phyloP scores from a whole-genome alignment of 805 yeast species.

The Naumovozyma castellii region DNA sequence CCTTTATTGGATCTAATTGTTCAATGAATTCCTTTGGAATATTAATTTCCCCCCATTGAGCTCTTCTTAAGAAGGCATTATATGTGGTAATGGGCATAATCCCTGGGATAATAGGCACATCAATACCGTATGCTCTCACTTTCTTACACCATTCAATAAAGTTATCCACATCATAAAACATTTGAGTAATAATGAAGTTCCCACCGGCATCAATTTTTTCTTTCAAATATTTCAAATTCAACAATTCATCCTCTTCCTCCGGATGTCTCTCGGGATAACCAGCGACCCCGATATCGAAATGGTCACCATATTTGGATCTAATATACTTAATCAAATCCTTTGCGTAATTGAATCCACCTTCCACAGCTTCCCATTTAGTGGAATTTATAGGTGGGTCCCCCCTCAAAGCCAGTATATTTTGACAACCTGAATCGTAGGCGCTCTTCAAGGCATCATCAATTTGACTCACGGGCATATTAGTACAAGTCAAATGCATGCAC shows the following conservation, averaged over 20 bases:
- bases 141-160: conserved; percentile 74
- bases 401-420: conserved; percentile 84
- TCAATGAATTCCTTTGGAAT: conserved; percentile 68
- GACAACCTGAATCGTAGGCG: conserved; percentile 89
- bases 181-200: conserved; percentile 86
- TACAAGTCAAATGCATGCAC: conserved; percentile 96
- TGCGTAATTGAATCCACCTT: conserved; percentile 77
- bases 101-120: conserved; percentile 89
- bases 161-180: conserved; percentile 89
- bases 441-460: conserved; percentile 78
- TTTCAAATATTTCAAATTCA: conserved; percentile 52
- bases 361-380: conserved; percentile 37
- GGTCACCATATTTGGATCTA: conserved; percentile 66
- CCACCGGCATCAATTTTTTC: conserved; percentile 94
- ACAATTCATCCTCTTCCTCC: conserved; percentile 52
- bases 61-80: conserved; percentile 85
- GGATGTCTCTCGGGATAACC: conserved; percentile 98
- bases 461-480: conserved; percentile 76
- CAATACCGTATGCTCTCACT: conserved; percentile 63
- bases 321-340: conserved; percentile 77
- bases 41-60: conserved; percentile 82
- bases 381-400: conserved; percentile 84
- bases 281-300: conserved; percentile 92
- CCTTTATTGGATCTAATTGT: conserved; percentile 70
- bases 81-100: conserved; percentile 98